A percentile compares a stretch with the other conserved stretches of the same genome.
These are phyloP conservation scores for Colletotrichum incanum DNA, from an alignment of 2,329 filamentous ascomycete genomes.

Conservation along the genomic window DNA sequence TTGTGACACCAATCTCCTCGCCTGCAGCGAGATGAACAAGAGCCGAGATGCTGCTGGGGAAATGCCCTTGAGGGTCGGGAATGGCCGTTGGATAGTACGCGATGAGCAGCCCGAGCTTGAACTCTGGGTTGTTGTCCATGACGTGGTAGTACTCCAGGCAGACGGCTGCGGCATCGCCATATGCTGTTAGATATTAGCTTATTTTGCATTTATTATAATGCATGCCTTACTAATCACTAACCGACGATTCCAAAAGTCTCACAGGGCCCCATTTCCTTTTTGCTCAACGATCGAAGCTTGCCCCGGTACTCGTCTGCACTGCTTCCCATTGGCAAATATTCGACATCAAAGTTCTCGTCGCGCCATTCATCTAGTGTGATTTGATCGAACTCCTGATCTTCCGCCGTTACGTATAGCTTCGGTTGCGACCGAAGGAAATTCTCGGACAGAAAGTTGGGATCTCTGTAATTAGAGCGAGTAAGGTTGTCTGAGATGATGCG, in stretches of 20 bases:
- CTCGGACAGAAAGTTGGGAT: constrained; percentile 58
- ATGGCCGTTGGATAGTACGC: constrained; percentile 63
- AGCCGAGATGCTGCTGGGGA: constrained; percentile 57
- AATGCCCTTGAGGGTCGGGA: constrained; percentile 59
- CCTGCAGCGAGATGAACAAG: constrained; percentile 59
- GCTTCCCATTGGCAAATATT: constrained; percentile 59
- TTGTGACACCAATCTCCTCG: constrained; percentile 58
- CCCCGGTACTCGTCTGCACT: constrained; percentile 53
- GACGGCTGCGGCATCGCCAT: constrained; percentile 59
- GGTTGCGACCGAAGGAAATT: constrained; percentile 57
- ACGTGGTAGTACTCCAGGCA: constrained; percentile 63
- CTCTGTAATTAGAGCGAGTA: constrained; percentile 55
- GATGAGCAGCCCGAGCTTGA: constrained; percentile 59
- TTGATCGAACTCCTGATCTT: constrained; percentile 59
- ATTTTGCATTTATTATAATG: neutral
- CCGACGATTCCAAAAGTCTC: constrained; percentile 62
- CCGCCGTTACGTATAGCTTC: constrained; percentile 61
- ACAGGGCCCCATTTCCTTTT: constrained; percentile 55
- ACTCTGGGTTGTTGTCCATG: constrained; percentile 61
- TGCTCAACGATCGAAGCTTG: constrained; percentile 54
- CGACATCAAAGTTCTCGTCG: constrained; percentile 60
- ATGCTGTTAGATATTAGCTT: constrained; percentile 50
- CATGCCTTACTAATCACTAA: constrained; percentile 43
- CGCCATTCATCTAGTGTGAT: constrained; percentile 57
- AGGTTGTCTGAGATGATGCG: constrained; percentile 52